These are phyloP conservation scores for Didymella lethalis DNA, from an alignment of 2,329 filamentous ascomycete species.

Conservation along the genomic window DNA sequence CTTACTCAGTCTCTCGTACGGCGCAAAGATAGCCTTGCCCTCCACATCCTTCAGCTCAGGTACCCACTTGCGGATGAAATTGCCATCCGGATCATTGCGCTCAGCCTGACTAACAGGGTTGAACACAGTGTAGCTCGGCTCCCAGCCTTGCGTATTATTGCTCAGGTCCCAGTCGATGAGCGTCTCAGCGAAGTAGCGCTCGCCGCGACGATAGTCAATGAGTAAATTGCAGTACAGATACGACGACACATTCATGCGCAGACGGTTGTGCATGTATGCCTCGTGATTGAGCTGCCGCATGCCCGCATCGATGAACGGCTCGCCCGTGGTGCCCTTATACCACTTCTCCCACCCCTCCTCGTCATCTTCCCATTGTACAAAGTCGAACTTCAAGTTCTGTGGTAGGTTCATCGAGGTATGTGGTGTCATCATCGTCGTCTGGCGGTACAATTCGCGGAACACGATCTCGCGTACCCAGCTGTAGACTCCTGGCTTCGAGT, in stretches of 20 bases:
- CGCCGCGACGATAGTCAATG: constrained; percentile 59
- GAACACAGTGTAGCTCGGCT: constrained; percentile 60
- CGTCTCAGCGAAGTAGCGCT: constrained; percentile 61
- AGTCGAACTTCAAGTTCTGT: constrained; percentile 61
- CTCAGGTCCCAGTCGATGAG: constrained; percentile 59
- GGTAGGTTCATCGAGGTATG: constrained; percentile 61
- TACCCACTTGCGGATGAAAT: constrained; percentile 52
- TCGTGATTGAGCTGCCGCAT: constrained; percentile 61
- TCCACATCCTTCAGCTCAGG: constrained; percentile 51
- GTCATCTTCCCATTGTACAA: constrained; percentile 61
- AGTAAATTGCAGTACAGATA: constrained; percentile 60
- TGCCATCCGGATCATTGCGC: constrained; percentile 49
- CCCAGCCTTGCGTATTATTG: constrained; percentile 62
- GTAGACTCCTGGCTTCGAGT: constrained; percentile 49
- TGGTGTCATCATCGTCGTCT: constrained; percentile 56
- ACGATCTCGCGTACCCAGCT: constrained; percentile 61
- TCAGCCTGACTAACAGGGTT: constrained; percentile 53
- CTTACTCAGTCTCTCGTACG: constrained; percentile 54
- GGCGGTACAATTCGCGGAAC: constrained; percentile 61
- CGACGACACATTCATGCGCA: constrained; percentile 59
- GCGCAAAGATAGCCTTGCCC: constrained; percentile 60
- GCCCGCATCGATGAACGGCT: constrained; percentile 61
- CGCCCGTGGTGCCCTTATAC: constrained; percentile 57
- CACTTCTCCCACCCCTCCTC: constrained; percentile 60
- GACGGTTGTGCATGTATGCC: constrained; percentile 62